A percentile compares a stretch with the other conserved stretches of the same genome.
Evolutionary conservation across 805 yeast genomes (phyloP).

Genomic region (Candida montana): DNA sequence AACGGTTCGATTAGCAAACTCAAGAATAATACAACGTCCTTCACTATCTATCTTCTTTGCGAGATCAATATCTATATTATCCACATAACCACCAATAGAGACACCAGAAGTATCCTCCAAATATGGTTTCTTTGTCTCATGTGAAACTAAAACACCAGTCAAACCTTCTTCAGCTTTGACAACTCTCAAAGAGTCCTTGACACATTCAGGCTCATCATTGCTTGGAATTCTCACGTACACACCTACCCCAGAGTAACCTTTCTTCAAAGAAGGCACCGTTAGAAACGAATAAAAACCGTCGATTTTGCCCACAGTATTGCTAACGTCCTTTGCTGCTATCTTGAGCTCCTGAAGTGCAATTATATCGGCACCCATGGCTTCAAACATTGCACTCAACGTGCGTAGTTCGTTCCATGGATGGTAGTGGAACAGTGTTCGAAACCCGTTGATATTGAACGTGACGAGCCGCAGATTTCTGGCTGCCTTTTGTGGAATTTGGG

Average conservation of each 20-base stretch:
- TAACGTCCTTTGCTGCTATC: conserved; percentile 45
- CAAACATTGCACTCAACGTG: conserved; percentile 38
- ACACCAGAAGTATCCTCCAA: conserved; percentile 33
- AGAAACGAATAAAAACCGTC: conserved; percentile 60
- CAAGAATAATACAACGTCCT: conserved; percentile 77
- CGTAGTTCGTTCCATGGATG: conserved; percentile 69
- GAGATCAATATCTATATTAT: conserved; percentile 29
- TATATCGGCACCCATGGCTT: conserved; percentile 60
- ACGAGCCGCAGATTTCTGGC: conserved; percentile 21
- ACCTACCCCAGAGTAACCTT: conserved; percentile 92
- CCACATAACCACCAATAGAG: conserved; percentile 69
- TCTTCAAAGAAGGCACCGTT: conserved; percentile 58
- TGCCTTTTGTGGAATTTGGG: background rate
- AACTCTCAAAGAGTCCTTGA: conserved; percentile 42
- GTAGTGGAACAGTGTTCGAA: conserved; percentile 72
- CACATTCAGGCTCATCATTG: conserved; percentile 34
- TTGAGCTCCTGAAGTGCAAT: conserved; percentile 87
- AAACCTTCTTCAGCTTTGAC: conserved; percentile 86
- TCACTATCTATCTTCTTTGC: conserved; percentile 62
- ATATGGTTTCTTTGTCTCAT: conserved; percentile 16
- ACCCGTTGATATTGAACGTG: conserved; percentile 82
- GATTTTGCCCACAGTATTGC: conserved; percentile 43
- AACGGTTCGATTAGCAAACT: conserved; percentile 57
- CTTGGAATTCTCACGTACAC: conserved; percentile 59
- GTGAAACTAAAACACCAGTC: conserved; percentile 50